Base-by-base conservation (phyloP, 345 rosid genomes). In the Alliaria petiolata region DNA sequence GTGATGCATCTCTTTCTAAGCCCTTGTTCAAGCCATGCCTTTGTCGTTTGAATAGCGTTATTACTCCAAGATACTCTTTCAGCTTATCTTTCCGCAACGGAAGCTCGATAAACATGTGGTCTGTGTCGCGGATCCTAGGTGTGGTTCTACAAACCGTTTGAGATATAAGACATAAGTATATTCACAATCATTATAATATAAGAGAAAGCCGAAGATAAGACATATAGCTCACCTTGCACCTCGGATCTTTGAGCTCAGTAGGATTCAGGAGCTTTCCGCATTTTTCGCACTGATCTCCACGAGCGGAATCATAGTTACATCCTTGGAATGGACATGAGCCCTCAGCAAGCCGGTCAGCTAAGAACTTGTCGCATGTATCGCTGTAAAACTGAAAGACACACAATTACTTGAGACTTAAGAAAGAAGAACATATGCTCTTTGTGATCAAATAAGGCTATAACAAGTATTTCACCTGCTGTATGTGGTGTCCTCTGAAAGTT, bases 261-360 rank as follows among this genome's bases (percentile, higher is more conserved):
- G 99, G 96, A 81, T 92, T 90, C 80, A 92, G 79, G 60, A 95
- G 87, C 74, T 90, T 92, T 75, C 93, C 92, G 45, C 99, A 95
- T 12, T 85, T 84, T 40, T 95, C 99, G 79, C 98, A 95, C 38
- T 95, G 99, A 77, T 95, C 99, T 45, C 99, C 98, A 58, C 97
- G 89, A 59, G 99, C 99, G 79, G 93, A 89, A 39, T 79, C 92
- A 73, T 89, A 83, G 52, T 85, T 84, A 66, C 99, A 95, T 4
- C 78, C 86, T 70, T 77, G 85, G 33, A 63, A 64, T 9, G 99
- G 99, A 73, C 99, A 95, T 45, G 74, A 66, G 47, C 99, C 99
- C 73, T 92, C 98, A 39, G 92, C 97, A 80, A 95, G 86, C 64
- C 99, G 85, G 53, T 95, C 99, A 62, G 99, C 99, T 70, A 95